phyloP scores from a whole-genome alignment of 768 basidiomycete genomes.

The Tylopilus plumbeoviolaceoides region DNA sequence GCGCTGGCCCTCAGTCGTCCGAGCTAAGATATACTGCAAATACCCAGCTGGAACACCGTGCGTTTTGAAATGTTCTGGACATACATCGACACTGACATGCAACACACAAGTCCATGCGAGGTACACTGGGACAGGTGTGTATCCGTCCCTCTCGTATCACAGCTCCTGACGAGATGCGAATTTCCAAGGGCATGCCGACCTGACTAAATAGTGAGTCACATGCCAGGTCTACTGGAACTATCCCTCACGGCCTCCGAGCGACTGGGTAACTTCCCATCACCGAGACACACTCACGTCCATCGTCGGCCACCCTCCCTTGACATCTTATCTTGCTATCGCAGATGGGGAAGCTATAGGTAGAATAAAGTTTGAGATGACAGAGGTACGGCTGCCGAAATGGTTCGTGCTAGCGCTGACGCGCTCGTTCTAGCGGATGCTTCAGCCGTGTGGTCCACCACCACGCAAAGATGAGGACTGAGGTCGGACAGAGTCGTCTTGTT shows the following conservation, averaged over 20 bases:
- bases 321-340: constrained; percentile 86
- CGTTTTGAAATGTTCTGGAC: constrained; percentile 28
- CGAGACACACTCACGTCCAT: constrained; percentile 93
- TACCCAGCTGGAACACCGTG: constrained; percentile 92
- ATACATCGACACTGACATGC: constrained; percentile 6
- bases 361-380: constrained; percentile 90
- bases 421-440: constrained; percentile 73
- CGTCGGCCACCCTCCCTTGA: constrained; percentile 82
- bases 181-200: constrained; percentile 81
- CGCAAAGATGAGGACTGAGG: constrained; percentile 76
- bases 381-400: constrained; percentile 47
- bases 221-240: not conserved
- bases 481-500: not conserved
- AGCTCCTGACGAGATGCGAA: constrained; percentile 8
- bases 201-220: constrained; percentile 84
- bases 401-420: constrained; percentile 18
- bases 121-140: constrained; percentile 90
- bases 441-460: constrained; percentile 91
- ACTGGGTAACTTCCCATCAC: constrained; percentile 97
- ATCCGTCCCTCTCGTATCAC: not conserved
- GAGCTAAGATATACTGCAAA: constrained; percentile 95
- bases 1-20: constrained; percentile 55
- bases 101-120: constrained; percentile 76
- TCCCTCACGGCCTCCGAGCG: constrained; percentile 45
- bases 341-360: constrained; percentile 92